phyloP scores from a whole-genome alignment of 352 stramenopile species.

The Pythium chondricola region DNA sequence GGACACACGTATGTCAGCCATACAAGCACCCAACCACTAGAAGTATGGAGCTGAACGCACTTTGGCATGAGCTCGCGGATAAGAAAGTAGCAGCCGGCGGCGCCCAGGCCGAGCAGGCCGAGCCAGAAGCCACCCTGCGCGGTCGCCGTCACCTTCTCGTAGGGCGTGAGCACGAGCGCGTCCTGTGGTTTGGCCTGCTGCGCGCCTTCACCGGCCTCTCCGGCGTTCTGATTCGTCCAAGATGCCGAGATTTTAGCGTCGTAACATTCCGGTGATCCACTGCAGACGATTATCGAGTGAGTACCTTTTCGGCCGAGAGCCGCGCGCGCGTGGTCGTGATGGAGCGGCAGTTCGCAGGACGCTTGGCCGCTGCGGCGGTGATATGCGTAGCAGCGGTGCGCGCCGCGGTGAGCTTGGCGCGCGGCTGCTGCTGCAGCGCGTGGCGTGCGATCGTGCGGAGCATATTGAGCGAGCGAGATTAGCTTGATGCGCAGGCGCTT shows the following conservation, averaged over 20 bases:
- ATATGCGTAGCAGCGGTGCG: neutral
- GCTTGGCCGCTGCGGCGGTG: slow-evolving; percentile 1
- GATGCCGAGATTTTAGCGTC: neutral
- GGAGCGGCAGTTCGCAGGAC: slow-evolving; percentile 14
- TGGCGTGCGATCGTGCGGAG: slow-evolving; percentile 16
- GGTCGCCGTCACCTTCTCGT: slow-evolving; percentile 91
- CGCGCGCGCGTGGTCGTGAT: slow-evolving; percentile 44
- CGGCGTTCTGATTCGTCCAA: too few relatives aligned
- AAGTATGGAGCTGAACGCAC: slow-evolving; percentile 26
- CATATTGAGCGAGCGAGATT: too few relatives aligned
- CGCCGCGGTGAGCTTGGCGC: neutral
- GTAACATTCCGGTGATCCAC: neutral
- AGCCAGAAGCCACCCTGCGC: slow-evolving; percentile 87
- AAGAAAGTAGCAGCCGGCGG: slow-evolving; percentile 91
- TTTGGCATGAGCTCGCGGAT: slow-evolving; percentile 87
- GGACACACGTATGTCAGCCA: neutral
- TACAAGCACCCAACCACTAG: neutral
- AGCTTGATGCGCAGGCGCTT: too few relatives aligned
- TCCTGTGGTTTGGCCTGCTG: slow-evolving; percentile 36
- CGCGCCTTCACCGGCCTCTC: slow-evolving; percentile 33
- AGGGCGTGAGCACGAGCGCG: slow-evolving; percentile 88
- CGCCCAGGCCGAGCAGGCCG: slow-evolving; percentile 76
- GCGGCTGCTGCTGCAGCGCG: slow-evolving; percentile 3
- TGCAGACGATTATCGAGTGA: neutral
- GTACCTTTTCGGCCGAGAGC: slow-evolving; percentile 54